phyloP scores from a whole-genome alignment of 768 basidiomycete species.

The Leccinellum luteum region DNA sequence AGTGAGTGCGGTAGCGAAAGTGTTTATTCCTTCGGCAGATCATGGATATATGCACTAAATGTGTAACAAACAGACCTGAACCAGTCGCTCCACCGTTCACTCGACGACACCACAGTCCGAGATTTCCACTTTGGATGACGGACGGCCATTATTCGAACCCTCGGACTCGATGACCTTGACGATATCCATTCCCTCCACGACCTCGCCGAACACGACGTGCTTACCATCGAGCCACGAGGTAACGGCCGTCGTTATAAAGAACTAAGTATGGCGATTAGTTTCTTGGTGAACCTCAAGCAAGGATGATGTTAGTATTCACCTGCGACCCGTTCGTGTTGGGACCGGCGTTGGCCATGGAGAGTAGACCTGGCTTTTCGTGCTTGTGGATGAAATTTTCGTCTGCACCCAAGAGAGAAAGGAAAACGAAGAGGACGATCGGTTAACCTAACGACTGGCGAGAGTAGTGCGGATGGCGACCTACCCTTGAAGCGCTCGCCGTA shows the following conservation, averaged over 20 bases:
- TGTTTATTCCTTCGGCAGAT: conserved; percentile 5
- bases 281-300: background rate
- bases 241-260: conserved; percentile 73
- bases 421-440: background rate
- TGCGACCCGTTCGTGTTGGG: conserved; percentile 80
- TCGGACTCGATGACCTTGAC: conserved; percentile 40
- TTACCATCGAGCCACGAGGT: conserved; percentile 59
- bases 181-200: conserved; percentile 42
- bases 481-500: conserved; percentile 79
- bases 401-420: conserved; percentile 12
- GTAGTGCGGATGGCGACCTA: conserved; percentile 30
- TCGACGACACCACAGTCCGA: conserved; percentile 49
- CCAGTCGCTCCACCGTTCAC: conserved; percentile 11
- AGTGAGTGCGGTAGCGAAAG: background rate
- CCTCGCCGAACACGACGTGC: conserved; percentile 49
- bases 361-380: conserved; percentile 62
- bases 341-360: conserved; percentile 90
- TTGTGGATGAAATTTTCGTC: conserved; percentile 71
- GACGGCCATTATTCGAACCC: conserved; percentile 26
- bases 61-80: background rate
- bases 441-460: background rate
- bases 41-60: background rate
- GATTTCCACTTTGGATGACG: conserved; percentile 48
- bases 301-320: conserved; percentile 30
- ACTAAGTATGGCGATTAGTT: conserved; percentile 35